A percentile compares a stretch with the other conserved stretches of the same genome.
phyloP scores from a whole-genome alignment of 306 rosid genomes.

The Inga leiocalycina region DNA sequence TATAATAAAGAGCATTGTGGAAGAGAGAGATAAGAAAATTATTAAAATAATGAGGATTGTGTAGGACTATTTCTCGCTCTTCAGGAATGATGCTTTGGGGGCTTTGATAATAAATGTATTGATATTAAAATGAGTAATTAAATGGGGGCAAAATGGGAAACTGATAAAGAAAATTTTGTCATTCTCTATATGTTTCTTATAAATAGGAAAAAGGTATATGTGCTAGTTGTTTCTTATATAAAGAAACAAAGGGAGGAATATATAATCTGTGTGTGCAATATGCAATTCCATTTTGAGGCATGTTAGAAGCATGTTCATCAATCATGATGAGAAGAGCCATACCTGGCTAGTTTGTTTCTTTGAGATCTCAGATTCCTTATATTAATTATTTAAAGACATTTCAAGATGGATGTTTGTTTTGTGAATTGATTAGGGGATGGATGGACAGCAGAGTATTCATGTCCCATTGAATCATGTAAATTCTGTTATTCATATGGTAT shows the following conservation, averaged over 20 bases:
- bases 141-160: too few species aligned
- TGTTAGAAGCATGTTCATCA: not conserved
- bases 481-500: slow-evolving; percentile 14
- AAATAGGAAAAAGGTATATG: too few species aligned
- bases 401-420: slow-evolving; percentile 16
- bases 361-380: slow-evolving; percentile 6
- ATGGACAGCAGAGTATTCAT: slow-evolving; percentile 16
- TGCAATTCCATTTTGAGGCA: slow-evolving; percentile 9
- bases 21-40: too few species aligned
- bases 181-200: too few species aligned
- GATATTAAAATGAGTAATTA: too few species aligned
- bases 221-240: too few species aligned
- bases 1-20: too few species aligned
- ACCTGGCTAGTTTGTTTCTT: slow-evolving; percentile 11
- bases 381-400: slow-evolving; percentile 17
- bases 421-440: slow-evolving; percentile 14
- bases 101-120: too few species aligned
- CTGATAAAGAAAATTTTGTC: too few species aligned
- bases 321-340: slow-evolving; percentile 20
- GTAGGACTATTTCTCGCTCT: too few species aligned
- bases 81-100: too few species aligned
- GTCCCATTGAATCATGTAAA: slow-evolving; percentile 26
- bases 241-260: not conserved
- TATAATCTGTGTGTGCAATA: not conserved
- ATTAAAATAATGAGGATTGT: too few species aligned